phyloP scores from a whole-genome alignment of 306 rosid genomes.

The Pterocarpus macrocarpus region DNA sequence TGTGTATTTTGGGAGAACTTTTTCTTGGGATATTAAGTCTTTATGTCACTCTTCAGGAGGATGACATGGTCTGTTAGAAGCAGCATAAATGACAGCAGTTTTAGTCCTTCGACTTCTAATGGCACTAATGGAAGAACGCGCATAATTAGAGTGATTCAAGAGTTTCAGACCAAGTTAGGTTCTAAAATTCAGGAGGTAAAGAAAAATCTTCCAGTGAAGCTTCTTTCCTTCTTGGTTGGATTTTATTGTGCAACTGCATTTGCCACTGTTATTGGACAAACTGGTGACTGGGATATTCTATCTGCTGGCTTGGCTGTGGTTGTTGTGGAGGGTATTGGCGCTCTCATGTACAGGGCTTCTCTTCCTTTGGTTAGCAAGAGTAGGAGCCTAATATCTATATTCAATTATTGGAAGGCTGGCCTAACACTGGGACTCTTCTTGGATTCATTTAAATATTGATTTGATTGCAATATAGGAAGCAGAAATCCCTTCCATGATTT shows the following conservation, averaged over 20 bases:
- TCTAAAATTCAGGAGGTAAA: slow-evolving; percentile 67
- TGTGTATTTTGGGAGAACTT: slow-evolving; percentile 12
- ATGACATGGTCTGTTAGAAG: slow-evolving; percentile 67
- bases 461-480: slow-evolving; percentile 45
- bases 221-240: slow-evolving; percentile 85
- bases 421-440: slow-evolving; percentile 93
- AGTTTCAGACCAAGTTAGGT: slow-evolving; percentile 67
- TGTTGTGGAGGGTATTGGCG: slow-evolving; percentile 92
- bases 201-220: slow-evolving; percentile 78
- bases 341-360: slow-evolving; percentile 84
- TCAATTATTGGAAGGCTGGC: slow-evolving; percentile 97
- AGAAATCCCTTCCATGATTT: slow-evolving; percentile 39
- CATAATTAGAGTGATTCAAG: slow-evolving; percentile 72
- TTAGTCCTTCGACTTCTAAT: slow-evolving; percentile 69
- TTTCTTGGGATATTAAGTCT: slow-evolving; percentile 34
- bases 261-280: slow-evolving; percentile 96
- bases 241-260: slow-evolving; percentile 95
- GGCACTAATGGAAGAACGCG: slow-evolving; percentile 74
- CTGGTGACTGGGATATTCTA: slow-evolving; percentile 97
- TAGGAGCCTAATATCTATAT: slow-evolving; percentile 69
- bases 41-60: slow-evolving; percentile 62
- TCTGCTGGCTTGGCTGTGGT: slow-evolving; percentile 91
- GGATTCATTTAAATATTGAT: slow-evolving; percentile 89
- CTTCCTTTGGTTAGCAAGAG: slow-evolving; percentile 64
- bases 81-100: slow-evolving; percentile 63